Percentiles rank a stretch among this genome's conserved stretches.
phyloP scores from a whole-genome alignment of 2,329 filamentous ascomycete genomes.

The Dothideomycetidae sp. region DNA sequence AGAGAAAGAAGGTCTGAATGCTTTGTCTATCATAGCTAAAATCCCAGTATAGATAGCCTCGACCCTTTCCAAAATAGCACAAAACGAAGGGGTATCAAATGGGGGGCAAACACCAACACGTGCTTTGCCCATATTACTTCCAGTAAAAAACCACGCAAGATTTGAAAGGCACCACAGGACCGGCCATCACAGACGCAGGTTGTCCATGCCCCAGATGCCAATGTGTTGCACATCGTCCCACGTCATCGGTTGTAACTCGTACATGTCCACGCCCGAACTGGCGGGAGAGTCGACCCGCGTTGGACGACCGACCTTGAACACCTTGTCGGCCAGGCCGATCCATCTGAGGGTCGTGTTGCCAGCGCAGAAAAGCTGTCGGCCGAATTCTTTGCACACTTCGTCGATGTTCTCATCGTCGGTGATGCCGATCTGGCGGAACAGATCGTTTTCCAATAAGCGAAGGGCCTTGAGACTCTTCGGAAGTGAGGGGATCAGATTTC shows the following conservation, averaged over 20 bases:
- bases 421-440: constrained; percentile 16
- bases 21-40: too few species aligned
- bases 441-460: constrained; percentile 25
- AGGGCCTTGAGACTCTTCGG: constrained; percentile 27
- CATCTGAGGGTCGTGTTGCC: constrained; percentile 25
- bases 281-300: constrained; percentile 14
- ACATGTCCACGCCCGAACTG: constrained; percentile 14
- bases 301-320: constrained; percentile 24
- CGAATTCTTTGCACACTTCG: constrained; percentile 12
- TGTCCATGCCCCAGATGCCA: constrained; percentile 34
- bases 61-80: too few species aligned
- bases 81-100: too few species aligned
- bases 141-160: too few species aligned
- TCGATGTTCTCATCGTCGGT: constrained; percentile 13
- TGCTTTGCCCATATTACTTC: too few species aligned
- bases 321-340: constrained; percentile 26
- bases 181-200: constrained; percentile 18
- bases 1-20: too few species aligned
- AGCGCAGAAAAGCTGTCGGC: constrained; percentile 22
- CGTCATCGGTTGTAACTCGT: constrained; percentile 21
- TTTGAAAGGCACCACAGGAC: too few species aligned
- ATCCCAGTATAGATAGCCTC: too few species aligned
- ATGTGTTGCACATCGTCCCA: constrained; percentile 26
- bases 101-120: too few species aligned
- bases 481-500: constrained; percentile 23